These are phyloP conservation scores for Globisporangium nagaii DNA, from an alignment of 352 stramenopile genomes.

Conservation along the genomic window DNA sequence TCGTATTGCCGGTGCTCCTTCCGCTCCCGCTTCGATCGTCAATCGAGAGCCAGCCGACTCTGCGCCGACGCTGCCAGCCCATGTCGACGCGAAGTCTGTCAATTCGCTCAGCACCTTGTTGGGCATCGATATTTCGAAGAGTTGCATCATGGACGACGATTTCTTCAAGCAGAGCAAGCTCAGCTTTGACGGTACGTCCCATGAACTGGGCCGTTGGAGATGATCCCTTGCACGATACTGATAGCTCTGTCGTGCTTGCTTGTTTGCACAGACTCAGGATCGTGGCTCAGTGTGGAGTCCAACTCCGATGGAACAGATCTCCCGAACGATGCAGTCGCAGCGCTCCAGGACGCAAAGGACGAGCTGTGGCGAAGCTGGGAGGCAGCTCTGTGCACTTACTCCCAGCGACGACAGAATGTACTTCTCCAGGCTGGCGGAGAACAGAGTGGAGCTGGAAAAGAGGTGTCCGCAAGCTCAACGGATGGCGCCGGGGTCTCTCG, in stretches of 20 bases:
- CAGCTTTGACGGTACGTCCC: neutral
- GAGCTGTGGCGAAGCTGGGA: slow-evolving; percentile 23
- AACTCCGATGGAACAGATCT: neutral
- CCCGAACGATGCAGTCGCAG: neutral
- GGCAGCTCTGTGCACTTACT: slow-evolving; percentile 3
- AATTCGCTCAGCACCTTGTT: slow-evolving; percentile 16
- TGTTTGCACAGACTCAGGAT: neutral
- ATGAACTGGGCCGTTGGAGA: neutral
- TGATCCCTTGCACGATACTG: neutral
- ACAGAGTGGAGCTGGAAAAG: neutral
- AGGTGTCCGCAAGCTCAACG: neutral
- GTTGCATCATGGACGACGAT: slow-evolving; percentile 29
- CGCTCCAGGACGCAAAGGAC: slow-evolving; percentile 7
- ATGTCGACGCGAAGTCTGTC: neutral
- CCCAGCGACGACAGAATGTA: neutral
- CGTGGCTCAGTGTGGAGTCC: neutral
- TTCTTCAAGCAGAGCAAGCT: slow-evolving; percentile 20
- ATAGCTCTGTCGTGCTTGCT: too few species aligned
- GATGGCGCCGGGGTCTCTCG: neutral
- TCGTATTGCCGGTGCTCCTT: neutral
- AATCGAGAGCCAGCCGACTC: neutral
- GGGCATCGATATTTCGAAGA: slow-evolving; percentile 33
- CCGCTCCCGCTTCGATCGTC: neutral
- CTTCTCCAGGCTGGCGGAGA: neutral
- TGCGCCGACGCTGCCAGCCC: neutral